Percentiles rank a stretch among this genome's conserved stretches.
Conservation (phyloP, 2,329 filamentous ascomycete species). For the Simplicillium aogashimaense region DNA sequence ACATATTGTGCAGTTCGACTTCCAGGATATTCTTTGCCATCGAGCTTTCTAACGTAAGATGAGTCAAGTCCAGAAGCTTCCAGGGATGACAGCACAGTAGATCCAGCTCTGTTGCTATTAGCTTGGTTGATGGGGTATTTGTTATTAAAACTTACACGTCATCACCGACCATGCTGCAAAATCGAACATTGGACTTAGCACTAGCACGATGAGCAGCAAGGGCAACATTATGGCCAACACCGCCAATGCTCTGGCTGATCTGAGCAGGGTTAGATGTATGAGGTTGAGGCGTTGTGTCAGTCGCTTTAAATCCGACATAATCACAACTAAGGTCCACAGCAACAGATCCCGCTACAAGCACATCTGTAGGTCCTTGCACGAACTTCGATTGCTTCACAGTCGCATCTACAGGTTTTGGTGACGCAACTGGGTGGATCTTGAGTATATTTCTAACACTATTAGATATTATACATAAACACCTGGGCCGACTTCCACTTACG, state of each 20-base stretch:
- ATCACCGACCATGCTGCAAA: conserved; percentile 74
- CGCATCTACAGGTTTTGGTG: conserved; percentile 5
- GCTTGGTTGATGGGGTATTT: not conserved
- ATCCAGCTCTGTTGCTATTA: conserved; percentile 49
- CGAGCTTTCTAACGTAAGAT: conserved; percentile 49
- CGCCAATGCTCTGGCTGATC: conserved; percentile 77
- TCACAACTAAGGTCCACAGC: conserved; percentile 85
- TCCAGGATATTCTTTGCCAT: conserved; percentile 34
- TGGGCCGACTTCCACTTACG: conserved; percentile 23
- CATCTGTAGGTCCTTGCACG: conserved; percentile 33
- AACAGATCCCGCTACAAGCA: conserved; percentile 86
- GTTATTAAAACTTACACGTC: conserved; percentile 44
- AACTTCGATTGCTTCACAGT: not conserved
- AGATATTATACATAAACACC: conserved; percentile 16
- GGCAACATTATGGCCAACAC: conserved; percentile 88
- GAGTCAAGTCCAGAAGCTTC: conserved; percentile 53
- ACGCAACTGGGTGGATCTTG: conserved; percentile 1
- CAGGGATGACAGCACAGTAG: conserved; percentile 59
- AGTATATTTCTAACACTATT: conserved; percentile 24
- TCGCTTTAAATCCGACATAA: conserved; percentile 31
- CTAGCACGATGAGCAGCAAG: conserved; percentile 65
- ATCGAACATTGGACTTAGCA: conserved; percentile 49
- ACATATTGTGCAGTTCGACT: conserved; percentile 82
- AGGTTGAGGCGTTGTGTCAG: conserved; percentile 34
- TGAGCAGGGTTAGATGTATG: conserved; percentile 80